Evolutionary conservation across 1,284 basidiomycete genomes (phyloP).

Genomic region (Amylostereum areolatum): DNA sequence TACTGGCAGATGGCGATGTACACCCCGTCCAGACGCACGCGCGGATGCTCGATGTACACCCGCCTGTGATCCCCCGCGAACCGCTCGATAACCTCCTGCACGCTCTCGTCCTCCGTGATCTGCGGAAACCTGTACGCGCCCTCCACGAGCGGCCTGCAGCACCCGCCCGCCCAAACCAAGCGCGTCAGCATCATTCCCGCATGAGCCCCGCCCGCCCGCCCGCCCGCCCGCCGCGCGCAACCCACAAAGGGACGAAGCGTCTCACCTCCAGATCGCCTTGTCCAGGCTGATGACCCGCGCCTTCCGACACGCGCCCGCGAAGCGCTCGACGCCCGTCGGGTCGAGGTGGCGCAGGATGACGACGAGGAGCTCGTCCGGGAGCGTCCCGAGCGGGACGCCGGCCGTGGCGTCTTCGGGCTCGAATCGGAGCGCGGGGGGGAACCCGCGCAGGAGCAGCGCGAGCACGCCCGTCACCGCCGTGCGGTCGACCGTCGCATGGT

Average conservation of each 20-base stretch:
- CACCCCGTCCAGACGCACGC: slow-evolving; percentile 79
- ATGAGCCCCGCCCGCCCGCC: too few relatives aligned
- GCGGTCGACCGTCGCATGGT: slow-evolving; percentile 1
- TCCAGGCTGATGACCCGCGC: slow-evolving; percentile 68
- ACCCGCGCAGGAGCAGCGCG: slow-evolving; percentile 39
- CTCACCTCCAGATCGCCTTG: slow-evolving; percentile 73
- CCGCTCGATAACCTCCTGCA: slow-evolving; percentile 42
- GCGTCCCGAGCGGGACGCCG: slow-evolving; percentile 44
- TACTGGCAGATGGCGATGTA: slow-evolving; percentile 91
- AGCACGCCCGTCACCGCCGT: slow-evolving; percentile 33
- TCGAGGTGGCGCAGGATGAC: slow-evolving; percentile 61
- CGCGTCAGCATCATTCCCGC: too few relatives aligned
- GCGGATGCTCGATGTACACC: slow-evolving; percentile 75
- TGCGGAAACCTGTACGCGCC: slow-evolving; percentile 71
- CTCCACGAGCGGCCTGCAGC: slow-evolving; percentile 43
- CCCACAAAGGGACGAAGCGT: too few relatives aligned
- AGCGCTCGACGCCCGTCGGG: slow-evolving; percentile 66
- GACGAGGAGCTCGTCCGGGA: slow-evolving; percentile 77
- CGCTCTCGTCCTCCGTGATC: slow-evolving; percentile 39
- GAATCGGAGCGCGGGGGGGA: slow-evolving; percentile 51
- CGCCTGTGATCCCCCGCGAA: slow-evolving; percentile 67
- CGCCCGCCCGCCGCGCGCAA: too few relatives aligned
- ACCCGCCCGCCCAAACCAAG: slow-evolving; percentile 8
- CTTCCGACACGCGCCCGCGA: slow-evolving; percentile 66
- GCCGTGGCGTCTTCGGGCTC: slow-evolving; percentile 62